phyloP scores from a whole-genome alignment of 2,329 filamentous ascomycete species.

The Dothidotthia symphoricarpi region DNA sequence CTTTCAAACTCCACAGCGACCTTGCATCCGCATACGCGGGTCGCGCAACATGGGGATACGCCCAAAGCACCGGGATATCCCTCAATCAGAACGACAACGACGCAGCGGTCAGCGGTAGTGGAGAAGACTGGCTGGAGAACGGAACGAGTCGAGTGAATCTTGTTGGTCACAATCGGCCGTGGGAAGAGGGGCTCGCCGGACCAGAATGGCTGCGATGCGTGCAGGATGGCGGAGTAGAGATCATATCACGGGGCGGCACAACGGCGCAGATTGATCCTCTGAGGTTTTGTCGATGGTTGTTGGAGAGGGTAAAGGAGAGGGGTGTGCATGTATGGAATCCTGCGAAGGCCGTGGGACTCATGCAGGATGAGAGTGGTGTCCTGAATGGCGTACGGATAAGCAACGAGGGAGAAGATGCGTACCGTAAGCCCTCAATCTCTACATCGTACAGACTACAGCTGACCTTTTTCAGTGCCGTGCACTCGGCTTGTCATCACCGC shows the following conservation, averaged over 20 bases:
- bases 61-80: constrained; percentile 55
- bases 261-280: constrained; percentile 70
- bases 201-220: constrained; percentile 61
- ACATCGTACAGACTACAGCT: constrained; percentile 3
- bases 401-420: constrained; percentile 5
- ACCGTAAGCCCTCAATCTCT: constrained; percentile 6
- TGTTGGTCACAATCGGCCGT: constrained; percentile 41
- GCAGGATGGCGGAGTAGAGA: constrained; percentile 57
- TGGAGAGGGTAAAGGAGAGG: constrained; percentile 55
- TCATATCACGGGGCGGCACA: constrained; percentile 60
- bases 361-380: constrained; percentile 51
- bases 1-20: constrained; percentile 65
- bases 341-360: constrained; percentile 55
- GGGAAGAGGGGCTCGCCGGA: constrained; percentile 27
- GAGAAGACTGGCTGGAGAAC: constrained; percentile 65
- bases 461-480: constrained; percentile 54
- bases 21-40: constrained; percentile 63
- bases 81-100: constrained; percentile 54
- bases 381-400: constrained; percentile 51
- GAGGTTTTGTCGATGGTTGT: constrained; percentile 63
- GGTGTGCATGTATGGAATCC: constrained; percentile 68
- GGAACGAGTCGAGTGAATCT: constrained; percentile 62
- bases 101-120: constrained; percentile 45
- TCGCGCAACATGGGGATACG: constrained; percentile 58
- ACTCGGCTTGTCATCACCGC: constrained; percentile 65